phyloP scores from a whole-genome alignment of 116 monocot genomes.

The Papilionanthe hybrid region DNA sequence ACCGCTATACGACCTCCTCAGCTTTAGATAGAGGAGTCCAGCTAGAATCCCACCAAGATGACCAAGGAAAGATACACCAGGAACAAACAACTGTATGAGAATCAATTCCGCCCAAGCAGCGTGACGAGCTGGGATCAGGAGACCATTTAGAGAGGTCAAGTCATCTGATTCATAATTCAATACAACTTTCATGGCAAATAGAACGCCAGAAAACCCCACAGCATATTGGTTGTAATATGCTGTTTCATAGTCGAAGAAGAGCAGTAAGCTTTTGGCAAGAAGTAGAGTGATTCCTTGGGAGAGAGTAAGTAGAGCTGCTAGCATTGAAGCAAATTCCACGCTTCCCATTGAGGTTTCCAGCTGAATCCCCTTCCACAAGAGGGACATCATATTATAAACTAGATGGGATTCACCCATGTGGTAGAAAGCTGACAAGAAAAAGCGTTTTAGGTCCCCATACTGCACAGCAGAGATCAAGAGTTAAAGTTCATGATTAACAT shows the following conservation, averaged over 20 bases:
- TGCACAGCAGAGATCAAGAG: slow-evolving; percentile 19
- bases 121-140: slow-evolving; percentile 63
- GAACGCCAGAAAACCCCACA: slow-evolving; percentile 90
- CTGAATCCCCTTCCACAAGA: slow-evolving; percentile 92
- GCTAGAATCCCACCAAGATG: slow-evolving; percentile 94
- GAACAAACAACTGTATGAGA: slow-evolving; percentile 80
- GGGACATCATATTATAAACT: slow-evolving; percentile 97
- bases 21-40: slow-evolving; percentile 65
- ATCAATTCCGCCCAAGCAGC: slow-evolving; percentile 93
- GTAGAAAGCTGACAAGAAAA: slow-evolving; percentile 89
- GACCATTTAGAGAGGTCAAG: slow-evolving; percentile 49
- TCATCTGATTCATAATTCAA: slow-evolving; percentile 62
- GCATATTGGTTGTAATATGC: slow-evolving; percentile 65
- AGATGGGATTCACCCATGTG: slow-evolving; percentile 80
- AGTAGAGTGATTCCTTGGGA: slow-evolving; percentile 86
- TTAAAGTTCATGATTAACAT: neutral
- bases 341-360: slow-evolving; percentile 88
- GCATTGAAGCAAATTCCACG: slow-evolving; percentile 72
- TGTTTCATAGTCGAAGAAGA: slow-evolving; percentile 54
- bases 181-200: slow-evolving; percentile 91
- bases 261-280: slow-evolving; percentile 53
- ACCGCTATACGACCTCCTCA: slow-evolving; percentile 34
- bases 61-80: slow-evolving; percentile 74
- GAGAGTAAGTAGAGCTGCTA: slow-evolving; percentile 57
- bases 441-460: slow-evolving; percentile 77